A percentile compares a stretch with the other conserved stretches of the same genome.
These are phyloP conservation scores for Solidago caesia DNA, from an alignment of 129 eudicot species.

Conservation along the genomic window DNA sequence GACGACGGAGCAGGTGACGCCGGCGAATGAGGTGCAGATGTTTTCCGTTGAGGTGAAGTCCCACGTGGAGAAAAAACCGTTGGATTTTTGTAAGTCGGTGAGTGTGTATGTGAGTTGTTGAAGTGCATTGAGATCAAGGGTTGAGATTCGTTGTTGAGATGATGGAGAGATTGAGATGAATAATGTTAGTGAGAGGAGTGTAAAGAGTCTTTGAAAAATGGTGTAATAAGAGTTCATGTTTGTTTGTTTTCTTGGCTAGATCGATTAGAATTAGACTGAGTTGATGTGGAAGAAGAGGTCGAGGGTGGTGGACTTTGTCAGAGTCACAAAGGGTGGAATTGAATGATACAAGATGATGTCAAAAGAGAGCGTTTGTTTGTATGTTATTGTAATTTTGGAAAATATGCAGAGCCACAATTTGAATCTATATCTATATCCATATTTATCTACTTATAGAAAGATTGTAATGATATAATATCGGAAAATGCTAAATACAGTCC, in stretches of 20 bases:
- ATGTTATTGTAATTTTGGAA: no score
- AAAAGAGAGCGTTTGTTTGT: no score
- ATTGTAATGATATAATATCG: no score
- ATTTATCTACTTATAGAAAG: no score
- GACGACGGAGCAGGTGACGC: conserved; percentile 49
- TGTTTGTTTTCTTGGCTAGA: background rate
- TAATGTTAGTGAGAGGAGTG: conserved; percentile 12
- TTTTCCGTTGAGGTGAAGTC: conserved; percentile 52
- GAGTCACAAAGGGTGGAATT: background rate
- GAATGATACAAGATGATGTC: no score
- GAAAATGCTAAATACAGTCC: no score
- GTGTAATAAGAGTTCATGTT: conserved; percentile 16
- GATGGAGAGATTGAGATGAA: conserved; percentile 20
- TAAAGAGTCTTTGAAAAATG: conserved; percentile 20
- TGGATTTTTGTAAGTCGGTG: conserved; percentile 39
- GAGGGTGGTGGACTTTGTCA: background rate
- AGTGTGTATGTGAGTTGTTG: conserved; percentile 44
- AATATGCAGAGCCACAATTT: no score
- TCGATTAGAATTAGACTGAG: no score
- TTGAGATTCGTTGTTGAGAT: conserved; percentile 21
- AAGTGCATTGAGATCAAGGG: conserved; percentile 32
- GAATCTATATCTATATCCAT: no score
- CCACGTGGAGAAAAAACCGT: conserved; percentile 69
- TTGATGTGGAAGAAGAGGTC: no score
- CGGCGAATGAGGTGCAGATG: conserved; percentile 57